Evolutionary conservation across 2,329 filamentous ascomycete species (phyloP), one percentile per base, ranked within the genome.

Genomic region (Triangularia setosa): DNA sequence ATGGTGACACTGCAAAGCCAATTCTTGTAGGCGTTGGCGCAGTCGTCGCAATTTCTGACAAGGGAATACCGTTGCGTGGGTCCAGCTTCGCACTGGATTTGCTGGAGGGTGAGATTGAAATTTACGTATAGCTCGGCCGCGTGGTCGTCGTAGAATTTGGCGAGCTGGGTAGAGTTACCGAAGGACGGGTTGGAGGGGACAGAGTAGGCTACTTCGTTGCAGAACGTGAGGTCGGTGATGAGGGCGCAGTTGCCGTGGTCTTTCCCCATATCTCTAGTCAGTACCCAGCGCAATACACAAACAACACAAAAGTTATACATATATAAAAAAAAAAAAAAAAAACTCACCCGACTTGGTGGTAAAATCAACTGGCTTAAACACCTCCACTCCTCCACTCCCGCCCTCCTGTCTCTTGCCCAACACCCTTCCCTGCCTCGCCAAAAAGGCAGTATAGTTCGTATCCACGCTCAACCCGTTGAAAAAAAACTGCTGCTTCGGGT

Each of bases 1-100:
- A 99, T 95, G 16, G 88, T 90, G 27, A 98, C 93, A 24, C 92
- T 90, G 79, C 95, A 99, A 21, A 99, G 87, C 95, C 95, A 99
- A 72, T 88, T 83, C 76, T 96, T 97, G 83, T 99, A 99, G 8
- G 92, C 92, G 0, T 75, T 73, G 16, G 81, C 85, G 77, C 95
- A 99, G 75, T 96, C 85, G 53, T 80, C 76, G 80, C 95, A 99
- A 69, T 78, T 85, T 52, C 88, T 86, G 1, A 87, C 90, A 14
- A 98, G 86, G 1, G 93, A 97, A 78, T 96, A 99, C 68, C 86
- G 85, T 14, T 90, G 87, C 33, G 89, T 88, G 1, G 84, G 78
- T 0, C 85, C 84, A 2, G 92, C 89, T 71, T 97, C 88, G 81
- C 95, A 99, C 14, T 91, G 87, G 24, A 96, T 85, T 74, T 97